Evolutionary conservation across 306 rosid genomes (phyloP), one percentile per base, ranked within the genome.

Genomic region (Cicer pinnatifidum): DNA sequence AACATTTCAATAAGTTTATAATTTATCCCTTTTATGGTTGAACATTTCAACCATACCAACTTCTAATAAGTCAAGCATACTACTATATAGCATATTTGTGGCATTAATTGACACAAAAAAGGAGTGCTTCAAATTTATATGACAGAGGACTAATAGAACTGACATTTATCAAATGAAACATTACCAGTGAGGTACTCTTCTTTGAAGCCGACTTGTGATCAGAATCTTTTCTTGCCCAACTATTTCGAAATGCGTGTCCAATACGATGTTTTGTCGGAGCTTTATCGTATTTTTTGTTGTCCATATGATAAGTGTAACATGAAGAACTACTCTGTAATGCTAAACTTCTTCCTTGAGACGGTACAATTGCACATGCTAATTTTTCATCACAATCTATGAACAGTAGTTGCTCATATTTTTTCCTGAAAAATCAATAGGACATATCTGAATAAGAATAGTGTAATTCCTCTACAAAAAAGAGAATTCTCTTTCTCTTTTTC

Each of bases 141-240:
- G 48, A 40, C 1, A 53, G 6, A 62, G 67, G 16, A 15, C 9
- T 19, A 9, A 80, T 16, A 72, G 35, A 43, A 43, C 45, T 47
- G 20, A 41, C n/a, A 63, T 53, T 53, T 69, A 63, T 43, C 4
- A 70, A 72, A 67, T 37, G 58, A 59, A 43, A 70, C 60, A 37
- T 85, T 89, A 91, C 97, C 96, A 82, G 66, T 51, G 92, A 82
- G 82, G 59, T 77, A 65, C 83, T 76, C 83, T 88, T 91, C 86
- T 88, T 91, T 61, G 82, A 0, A 45, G 62, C 1, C 84, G 62
- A 1, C 86, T 82, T 93, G 51, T 76, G 81, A 35, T 93, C 97
- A 9, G 83, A 45, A 56, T 93, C 98, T 85, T 85, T 93, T 82
- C 90, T 85, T 73, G 81, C 87, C 94, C 91, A 83, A 72, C 91